phyloP scores from a whole-genome alignment of 495 filamentous ascomycete genomes.

The Polyplosphaeria fusca region DNA sequence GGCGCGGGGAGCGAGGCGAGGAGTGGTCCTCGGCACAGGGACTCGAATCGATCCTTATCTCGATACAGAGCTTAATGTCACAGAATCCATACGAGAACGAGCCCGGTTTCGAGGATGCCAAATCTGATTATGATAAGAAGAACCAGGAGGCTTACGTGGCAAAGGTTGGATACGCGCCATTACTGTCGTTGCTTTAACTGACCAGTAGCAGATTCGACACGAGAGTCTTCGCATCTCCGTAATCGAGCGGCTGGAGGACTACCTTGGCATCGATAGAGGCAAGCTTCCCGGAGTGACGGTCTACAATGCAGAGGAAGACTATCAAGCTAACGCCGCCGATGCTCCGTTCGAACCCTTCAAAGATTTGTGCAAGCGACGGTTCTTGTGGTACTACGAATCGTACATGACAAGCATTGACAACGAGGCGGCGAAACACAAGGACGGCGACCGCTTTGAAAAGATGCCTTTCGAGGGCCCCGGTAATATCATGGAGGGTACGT shows the following conservation, averaged over 20 bases:
- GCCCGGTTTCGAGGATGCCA: constrained; percentile 81
- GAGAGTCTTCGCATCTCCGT: constrained; percentile 86
- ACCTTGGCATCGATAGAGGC: constrained; percentile 58
- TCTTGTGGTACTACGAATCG: constrained; percentile 92
- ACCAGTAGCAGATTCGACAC: constrained; percentile 73
- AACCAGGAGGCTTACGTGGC: constrained; percentile 76
- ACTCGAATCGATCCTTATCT: constrained; percentile 88
- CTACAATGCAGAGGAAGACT: constrained; percentile 53
- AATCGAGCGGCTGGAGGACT: constrained; percentile 77
- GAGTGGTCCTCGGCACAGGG: constrained; percentile 96
- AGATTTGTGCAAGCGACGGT: constrained; percentile 86
- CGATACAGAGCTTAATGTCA: constrained; percentile 95
- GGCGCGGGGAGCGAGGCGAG: constrained; percentile 83
- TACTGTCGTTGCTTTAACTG: background rate
- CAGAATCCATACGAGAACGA: constrained; percentile 94
- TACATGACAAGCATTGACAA: constrained; percentile 70
- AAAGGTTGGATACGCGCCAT: constrained; percentile 48
- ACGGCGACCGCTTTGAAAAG: constrained; percentile 59
- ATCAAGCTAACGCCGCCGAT: constrained; percentile 53
- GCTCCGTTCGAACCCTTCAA: constrained; percentile 72
- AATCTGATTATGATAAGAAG: constrained; percentile 64
- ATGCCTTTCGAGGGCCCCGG: constrained; percentile 82
- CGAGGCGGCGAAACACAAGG: constrained; percentile 56
- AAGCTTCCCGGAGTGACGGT: constrained; percentile 46
- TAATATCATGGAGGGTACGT: constrained; percentile 85